These are phyloP conservation scores for Leccinum colubrinum DNA, from an alignment of 1,284 basidiomycete genomes.

Conservation along the genomic window DNA sequence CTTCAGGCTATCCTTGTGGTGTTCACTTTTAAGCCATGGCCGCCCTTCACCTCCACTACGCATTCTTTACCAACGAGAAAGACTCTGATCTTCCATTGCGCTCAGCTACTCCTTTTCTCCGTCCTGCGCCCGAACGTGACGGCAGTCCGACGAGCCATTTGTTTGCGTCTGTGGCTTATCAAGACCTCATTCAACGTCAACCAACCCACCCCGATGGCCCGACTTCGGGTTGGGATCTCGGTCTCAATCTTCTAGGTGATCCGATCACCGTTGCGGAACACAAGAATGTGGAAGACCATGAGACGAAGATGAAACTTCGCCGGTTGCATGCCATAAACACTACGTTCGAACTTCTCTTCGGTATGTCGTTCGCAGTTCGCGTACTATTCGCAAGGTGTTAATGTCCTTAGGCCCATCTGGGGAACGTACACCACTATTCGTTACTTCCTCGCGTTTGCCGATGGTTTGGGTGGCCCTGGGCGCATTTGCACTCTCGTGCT, in stretches of 20 bases:
- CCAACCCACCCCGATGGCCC: conserved; percentile 41
- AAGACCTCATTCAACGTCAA: conserved; percentile 47
- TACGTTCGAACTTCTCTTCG: conserved; percentile 45
- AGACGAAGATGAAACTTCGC: conserved; percentile 40
- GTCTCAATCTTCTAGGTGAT: conserved; percentile 43
- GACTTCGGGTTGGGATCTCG: conserved; percentile 35
- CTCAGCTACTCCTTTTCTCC: conserved; percentile 50
- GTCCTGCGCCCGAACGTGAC: conserved; percentile 47
- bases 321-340: conserved; percentile 39
- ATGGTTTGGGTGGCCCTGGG: conserved; percentile 40
- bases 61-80: conserved; percentile 44
- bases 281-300: conserved; percentile 37
- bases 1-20: conserved; percentile 12
- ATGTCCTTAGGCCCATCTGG: conserved; percentile 47
- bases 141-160: conserved; percentile 45
- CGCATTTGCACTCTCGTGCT: conserved; percentile 50
- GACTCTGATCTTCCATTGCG: conserved; percentile 39
- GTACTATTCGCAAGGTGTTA: background rate
- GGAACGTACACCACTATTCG: conserved; percentile 57
- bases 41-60: conserved; percentile 56
- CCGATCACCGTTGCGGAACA: conserved; percentile 39
- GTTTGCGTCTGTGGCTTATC: conserved; percentile 41
- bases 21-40: conserved; percentile 40
- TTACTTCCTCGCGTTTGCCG: conserved; percentile 56
- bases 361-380: conserved; percentile 34